These are phyloP conservation scores for Peronospora tabacina DNA, from an alignment of 352 stramenopile genomes.

Conservation along the genomic window DNA sequence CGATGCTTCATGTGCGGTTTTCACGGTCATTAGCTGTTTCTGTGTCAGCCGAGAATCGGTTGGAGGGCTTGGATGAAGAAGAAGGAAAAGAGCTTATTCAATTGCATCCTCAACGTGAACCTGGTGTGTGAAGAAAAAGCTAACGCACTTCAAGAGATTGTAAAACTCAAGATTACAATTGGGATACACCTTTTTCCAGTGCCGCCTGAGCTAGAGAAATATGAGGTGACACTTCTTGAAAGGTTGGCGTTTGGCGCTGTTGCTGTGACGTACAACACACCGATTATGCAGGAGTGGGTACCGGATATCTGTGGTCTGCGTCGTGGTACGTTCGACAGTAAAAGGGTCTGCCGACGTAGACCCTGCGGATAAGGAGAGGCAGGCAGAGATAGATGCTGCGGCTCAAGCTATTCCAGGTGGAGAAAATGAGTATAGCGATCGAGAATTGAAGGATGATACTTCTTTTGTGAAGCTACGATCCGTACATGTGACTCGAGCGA, in stretches of 20 bases:
- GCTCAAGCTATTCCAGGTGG: background rate
- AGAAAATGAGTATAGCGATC: slow-evolving; percentile 3
- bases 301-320: slow-evolving; percentile 46
- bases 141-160: slow-evolving; percentile 40
- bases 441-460: slow-evolving; percentile 2
- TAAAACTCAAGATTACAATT: slow-evolving; percentile 50
- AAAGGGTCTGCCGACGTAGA: slow-evolving; percentile 3
- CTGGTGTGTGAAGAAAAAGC: slow-evolving; percentile 38
- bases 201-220: slow-evolving; percentile 42
- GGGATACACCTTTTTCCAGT: slow-evolving; percentile 62
- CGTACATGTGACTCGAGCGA: slow-evolving; percentile 47
- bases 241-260: slow-evolving; percentile 47
- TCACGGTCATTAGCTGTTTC: slow-evolving; percentile 40
- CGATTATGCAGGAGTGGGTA: slow-evolving; percentile 71
- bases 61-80: slow-evolving; percentile 27
- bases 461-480: slow-evolving; percentile 32
- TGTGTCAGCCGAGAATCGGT: slow-evolving; percentile 29
- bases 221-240: slow-evolving; percentile 50
- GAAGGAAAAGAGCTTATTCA: slow-evolving; percentile 6
- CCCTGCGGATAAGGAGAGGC: slow-evolving; percentile 7
- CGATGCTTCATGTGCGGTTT: slow-evolving; percentile 55
- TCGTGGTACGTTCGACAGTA: slow-evolving; percentile 48
- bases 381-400: background rate
- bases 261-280: slow-evolving; percentile 57
- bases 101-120: slow-evolving; percentile 43